These are phyloP conservation scores for Paramecium bursaria DNA, from an alignment of 73 alveolate species.

Conservation along the genomic window DNA sequence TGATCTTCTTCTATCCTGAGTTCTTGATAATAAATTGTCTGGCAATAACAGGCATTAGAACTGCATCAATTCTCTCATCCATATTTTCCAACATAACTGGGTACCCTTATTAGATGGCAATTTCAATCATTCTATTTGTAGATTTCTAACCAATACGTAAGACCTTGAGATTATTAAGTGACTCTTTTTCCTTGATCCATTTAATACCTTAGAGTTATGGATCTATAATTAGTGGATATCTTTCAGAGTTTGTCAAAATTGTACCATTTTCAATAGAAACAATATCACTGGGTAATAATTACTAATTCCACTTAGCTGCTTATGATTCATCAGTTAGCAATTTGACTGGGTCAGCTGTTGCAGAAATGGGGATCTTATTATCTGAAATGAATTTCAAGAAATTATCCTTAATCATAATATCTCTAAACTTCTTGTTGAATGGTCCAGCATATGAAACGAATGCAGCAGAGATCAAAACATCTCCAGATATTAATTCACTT, in stretches of 20 bases:
- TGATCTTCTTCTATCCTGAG: constrained; percentile 89
- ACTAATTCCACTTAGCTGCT: constrained; percentile 98
- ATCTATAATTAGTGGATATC: constrained; percentile 98
- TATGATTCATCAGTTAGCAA: constrained; percentile 99
- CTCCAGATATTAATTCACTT: constrained; percentile 96
- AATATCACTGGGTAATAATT: constrained; percentile 99
- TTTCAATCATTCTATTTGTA: constrained; percentile 69
- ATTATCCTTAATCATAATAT: constrained; percentile 88
- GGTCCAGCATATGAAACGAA: constrained; percentile 99
- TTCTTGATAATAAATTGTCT: constrained; percentile 85
- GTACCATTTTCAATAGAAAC: constrained; percentile 98
- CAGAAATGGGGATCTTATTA: constrained; percentile 96
- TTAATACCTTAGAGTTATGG: constrained; percentile 98
- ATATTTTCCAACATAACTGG: constrained; percentile 98
- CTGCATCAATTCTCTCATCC: constrained; percentile 99
- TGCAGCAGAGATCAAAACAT: constrained; percentile 97
- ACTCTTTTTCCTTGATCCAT: constrained; percentile 98
- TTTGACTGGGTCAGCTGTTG: constrained; percentile 96
- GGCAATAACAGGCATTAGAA: constrained; percentile 97
- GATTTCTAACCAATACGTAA: constrained; percentile 73
- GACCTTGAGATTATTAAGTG: constrained; percentile 85
- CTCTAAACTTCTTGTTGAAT: constrained; percentile 98
- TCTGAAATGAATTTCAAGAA: constrained; percentile 94
- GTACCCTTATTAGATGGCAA: constrained; percentile 94
- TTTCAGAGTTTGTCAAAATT: constrained; percentile 96